Base-by-base conservation (phyloP, 2,329 filamentous ascomycete species). In the Chaetomium olivaceum region DNA sequence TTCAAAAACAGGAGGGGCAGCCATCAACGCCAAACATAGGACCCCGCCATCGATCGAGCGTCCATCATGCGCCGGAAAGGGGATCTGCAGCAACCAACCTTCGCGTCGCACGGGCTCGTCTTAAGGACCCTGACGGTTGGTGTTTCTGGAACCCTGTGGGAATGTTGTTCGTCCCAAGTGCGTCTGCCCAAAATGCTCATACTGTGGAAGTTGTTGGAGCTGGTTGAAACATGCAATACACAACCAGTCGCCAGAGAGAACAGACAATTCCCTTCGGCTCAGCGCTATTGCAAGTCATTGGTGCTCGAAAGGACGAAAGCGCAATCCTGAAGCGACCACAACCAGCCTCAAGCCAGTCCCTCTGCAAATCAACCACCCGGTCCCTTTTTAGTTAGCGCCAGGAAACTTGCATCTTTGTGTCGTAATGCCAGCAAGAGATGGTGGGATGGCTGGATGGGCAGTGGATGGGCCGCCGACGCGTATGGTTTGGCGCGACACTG, bases 381-480 rank as follows among this genome's bases (percentile, higher is more conserved):
- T 36, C 61, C 50, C 21, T 58, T 48, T 57, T 67, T 61, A 55
- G 67, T 66, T 67, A 67, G 67, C 65, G 67, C 65, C 65, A 63
- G 61, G 61, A 63, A 63, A 36, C 51, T 50, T 48, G 58, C 67
- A 64, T 36, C 29, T 60, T 43, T 7, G 39, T 29, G 64, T 36
- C 16, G 39, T 31, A 54, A 21, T 52, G 31, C 29, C 56, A 8
- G 23, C 56, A 61, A 50, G 50, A 61, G 52, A 61, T 57, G 57
- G 61, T 57, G 57, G 61, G 61, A 52, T 52, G 62, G n/a, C n/a
- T n/a, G n/a, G n/a, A n/a, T n/a, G n/a, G 54, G 52, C 33, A 21
- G 9, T 25, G 33, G 57, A 52, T 52, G 62, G 62, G 54, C 58
- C 33, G 25, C n/a, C 29, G 33, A 63, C 51, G 60, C 56, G 62